phyloP scores from a whole-genome alignment of 1,284 basidiomycete species.

The Moniliophthora roreri region DNA sequence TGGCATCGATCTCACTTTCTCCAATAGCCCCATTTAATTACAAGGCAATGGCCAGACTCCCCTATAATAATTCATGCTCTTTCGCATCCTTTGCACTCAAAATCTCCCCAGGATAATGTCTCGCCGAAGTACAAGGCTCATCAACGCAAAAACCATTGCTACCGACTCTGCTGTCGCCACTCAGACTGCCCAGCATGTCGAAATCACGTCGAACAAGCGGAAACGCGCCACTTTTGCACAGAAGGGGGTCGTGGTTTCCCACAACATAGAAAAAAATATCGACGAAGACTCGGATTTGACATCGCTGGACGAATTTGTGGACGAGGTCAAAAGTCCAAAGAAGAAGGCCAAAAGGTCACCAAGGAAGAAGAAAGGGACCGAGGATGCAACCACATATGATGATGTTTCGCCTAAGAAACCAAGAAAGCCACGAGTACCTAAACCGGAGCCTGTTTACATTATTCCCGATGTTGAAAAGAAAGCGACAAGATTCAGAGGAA shows the following conservation, averaged over 20 bases:
- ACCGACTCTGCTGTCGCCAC: background rate
- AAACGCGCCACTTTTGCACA: no score
- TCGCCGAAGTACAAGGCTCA: background rate
- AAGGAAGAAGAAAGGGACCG: background rate
- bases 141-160: background rate
- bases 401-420: slow-evolving; percentile 10
- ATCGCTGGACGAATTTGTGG: background rate
- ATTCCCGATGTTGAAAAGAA: slow-evolving; percentile 69
- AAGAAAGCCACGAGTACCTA: slow-evolving; percentile 41
- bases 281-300: background rate
- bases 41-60: no score
- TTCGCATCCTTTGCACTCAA: background rate
- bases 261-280: background rate
- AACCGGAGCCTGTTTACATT: slow-evolving; percentile 61
- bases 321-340: background rate
- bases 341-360: background rate
- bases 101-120: background rate
- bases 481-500: slow-evolving; percentile 69
- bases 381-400: background rate
- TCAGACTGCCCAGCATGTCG: background rate
- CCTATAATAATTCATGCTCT: background rate
- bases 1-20: no score
- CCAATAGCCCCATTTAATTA: no score
- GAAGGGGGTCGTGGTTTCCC: background rate
- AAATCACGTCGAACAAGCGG: background rate